Evolutionary conservation across 768 basidiomycete species (phyloP), one percentile per base, ranked within the genome.

Genomic region (Psilocybe sp.): DNA sequence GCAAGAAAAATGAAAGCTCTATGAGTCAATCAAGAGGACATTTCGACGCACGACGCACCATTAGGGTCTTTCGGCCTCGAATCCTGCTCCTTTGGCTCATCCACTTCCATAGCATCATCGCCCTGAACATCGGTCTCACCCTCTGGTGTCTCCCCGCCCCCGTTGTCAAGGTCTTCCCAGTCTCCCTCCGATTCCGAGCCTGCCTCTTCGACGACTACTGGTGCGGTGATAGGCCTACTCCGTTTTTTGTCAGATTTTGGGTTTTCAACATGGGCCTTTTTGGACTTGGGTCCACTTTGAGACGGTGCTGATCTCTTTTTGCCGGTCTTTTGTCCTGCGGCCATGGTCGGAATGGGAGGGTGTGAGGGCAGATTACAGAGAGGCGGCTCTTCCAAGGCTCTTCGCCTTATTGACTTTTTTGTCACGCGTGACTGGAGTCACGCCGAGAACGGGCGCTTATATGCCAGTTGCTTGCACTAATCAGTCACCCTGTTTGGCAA

Each of bases 191-290:
- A 73, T 44, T 72, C 74, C 11, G 65, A 66, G 15, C 69, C 71
- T 19, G 66, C 69, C 8, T 69, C 73, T 32, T 66, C 59, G 18
- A 60, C 54, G 20, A 51, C 57, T 12, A 57, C 52, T 23, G 54
- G 60, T 52, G 51, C 50, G 35, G 85, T 86, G 2, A 88, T 76
- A 12, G 85, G 85, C 36, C 68, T 70, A 57, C 78, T 81, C n/a
- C 87, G 78, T 64, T 79, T 82, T 65, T 78, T 78, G 50, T 71
- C 67, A 46, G 65, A 60, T 57, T 74, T 70, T 44, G 62, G 23
- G 38, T 44, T 51, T 35, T 76, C 77, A 5, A 75, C 51, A 53
- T 77, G 78, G 1, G 64, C 61, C 63, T 82, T 85, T 69, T 88
- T 87, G 18, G 68, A 11, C 47, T 70, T 73, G 4, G 76, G 74